Conservation (phyloP, 1,139 yeast genomes). For the Geotrichum siamense region DNA sequence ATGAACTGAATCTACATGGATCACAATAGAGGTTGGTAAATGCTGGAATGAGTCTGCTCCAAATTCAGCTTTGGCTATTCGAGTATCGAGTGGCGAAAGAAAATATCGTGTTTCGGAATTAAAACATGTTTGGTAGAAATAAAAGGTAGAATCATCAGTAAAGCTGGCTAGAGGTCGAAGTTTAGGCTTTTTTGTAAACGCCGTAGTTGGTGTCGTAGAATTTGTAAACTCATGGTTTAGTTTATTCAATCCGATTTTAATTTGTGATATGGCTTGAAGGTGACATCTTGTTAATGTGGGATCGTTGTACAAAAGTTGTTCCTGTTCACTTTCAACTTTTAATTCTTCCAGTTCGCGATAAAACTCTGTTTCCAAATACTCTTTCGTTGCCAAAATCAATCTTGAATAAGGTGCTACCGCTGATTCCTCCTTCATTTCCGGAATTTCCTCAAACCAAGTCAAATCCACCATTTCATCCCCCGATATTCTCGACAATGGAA, state of each 20-base stretch:
- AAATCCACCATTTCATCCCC: constrained; percentile 9
- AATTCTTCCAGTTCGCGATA: constrained; percentile 51
- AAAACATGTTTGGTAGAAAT: constrained; percentile 69
- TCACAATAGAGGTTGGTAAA: constrained; percentile 60
- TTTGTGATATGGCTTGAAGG: constrained; percentile 9
- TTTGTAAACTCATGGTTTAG: constrained; percentile 3
- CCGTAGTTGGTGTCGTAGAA: neutral
- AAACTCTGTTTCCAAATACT: constrained; percentile 48
- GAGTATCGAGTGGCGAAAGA: constrained; percentile 71
- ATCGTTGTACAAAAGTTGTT: constrained; percentile 12
- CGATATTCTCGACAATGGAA: constrained; percentile 45
- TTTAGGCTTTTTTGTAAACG: neutral
- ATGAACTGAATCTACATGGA: constrained; percentile 61
- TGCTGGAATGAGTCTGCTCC: constrained; percentile 47
- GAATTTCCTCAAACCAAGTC: constrained; percentile 22
- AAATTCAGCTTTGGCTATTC: constrained; percentile 58
- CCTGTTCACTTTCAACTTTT: constrained; percentile 21
- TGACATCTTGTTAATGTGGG: constrained; percentile 6
- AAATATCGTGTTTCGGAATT: constrained; percentile 59
- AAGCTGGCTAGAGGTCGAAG: constrained; percentile 6
- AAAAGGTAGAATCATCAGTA: constrained; percentile 41
- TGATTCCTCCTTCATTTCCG: constrained; percentile 26
- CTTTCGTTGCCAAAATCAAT: constrained; percentile 55
- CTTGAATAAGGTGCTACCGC: constrained; percentile 44
- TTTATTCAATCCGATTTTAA: neutral